Base-by-base conservation (phyloP, 108 stramenopile genomes). In the Tribonema minus region DNA sequence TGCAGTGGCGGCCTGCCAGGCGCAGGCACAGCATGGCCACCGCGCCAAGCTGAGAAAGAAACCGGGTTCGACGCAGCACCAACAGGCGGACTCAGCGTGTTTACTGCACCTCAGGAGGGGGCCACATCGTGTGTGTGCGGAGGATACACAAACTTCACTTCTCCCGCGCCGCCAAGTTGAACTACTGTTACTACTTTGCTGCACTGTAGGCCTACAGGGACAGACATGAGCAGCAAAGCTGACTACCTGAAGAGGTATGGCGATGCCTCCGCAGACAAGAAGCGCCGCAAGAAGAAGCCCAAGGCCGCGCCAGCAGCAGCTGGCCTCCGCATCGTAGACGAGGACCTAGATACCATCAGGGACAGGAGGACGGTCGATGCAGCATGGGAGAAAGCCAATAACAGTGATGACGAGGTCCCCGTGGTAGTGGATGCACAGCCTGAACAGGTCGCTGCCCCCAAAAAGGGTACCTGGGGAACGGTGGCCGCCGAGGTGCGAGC, bases 161-260 rank as follows among this genome's bases (percentile, higher is more conserved):
- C n/a, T n/a, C n/a, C n/a, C n/a, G n/a, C n/a, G n/a, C n/a, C n/a
- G n/a, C n/a, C n/a, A n/a, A n/a, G n/a, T n/a, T n/a, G n/a, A n/a
- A n/a, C n/a, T n/a, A n/a, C n/a, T n/a, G n/a, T n/a, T n/a, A n/a
- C n/a, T n/a, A n/a, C n/a, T n/a, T n/a, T n/a, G n/a, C n/a, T n/a
- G n/a, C n/a, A n/a, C n/a, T n/a, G n/a, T n/a, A n/a, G n/a, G n/a
- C n/a, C n/a, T n/a, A n/a, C 35, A 34, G 2, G 20, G 9, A 29
- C 34, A 0, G n/a, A 5, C 33, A 75, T 75, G 76, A 68, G 58
- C 29, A 66, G 66, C 25, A 77, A 68, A 28, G 12, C 60, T 1
- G 76, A 77, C 67, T 77, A 77, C 67, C 76, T 77, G 36, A 77
- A 77, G 54, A 77, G 67, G 59, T 77, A 77, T 61, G 67, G 59